Percentiles rank a stretch among this genome's conserved stretches.
phyloP scores from a whole-genome alignment of 1,284 basidiomycete species.

The Porodaedalea pini region DNA sequence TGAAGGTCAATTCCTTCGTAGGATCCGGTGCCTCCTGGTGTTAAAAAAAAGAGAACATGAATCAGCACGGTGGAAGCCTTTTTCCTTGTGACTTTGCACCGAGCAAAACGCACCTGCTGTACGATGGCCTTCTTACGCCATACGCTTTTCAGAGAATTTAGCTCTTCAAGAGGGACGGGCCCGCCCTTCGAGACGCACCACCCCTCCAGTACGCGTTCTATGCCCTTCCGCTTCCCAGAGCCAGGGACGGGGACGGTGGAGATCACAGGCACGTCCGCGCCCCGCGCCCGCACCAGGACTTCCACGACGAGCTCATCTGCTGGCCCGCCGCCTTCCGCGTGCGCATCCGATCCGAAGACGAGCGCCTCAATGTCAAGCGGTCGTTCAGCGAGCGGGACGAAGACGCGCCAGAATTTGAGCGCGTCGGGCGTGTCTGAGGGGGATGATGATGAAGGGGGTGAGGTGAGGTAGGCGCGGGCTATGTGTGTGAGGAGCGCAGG shows the following conservation, averaged over 20 bases:
- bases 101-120: constrained; percentile 40
- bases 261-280: constrained; percentile 10
- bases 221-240: constrained; percentile 41
- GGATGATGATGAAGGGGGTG: constrained; percentile 59
- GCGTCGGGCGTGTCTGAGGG: constrained; percentile 40
- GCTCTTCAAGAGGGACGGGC: constrained; percentile 43
- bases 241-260: constrained; percentile 9
- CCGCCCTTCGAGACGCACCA: constrained; percentile 42
- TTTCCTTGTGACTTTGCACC: too few species aligned
- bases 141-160: constrained; percentile 48
- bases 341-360: constrained; percentile 51
- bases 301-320: constrained; percentile 57
- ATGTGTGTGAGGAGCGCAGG: constrained; percentile 60
- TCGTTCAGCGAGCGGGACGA: constrained; percentile 63
- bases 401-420: constrained; percentile 78
- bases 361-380: constrained; percentile 55
- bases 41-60: not conserved
- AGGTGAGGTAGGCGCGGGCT: constrained; percentile 60
- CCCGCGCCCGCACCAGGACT: constrained; percentile 47
- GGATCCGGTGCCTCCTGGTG: constrained; percentile 46
- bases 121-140: constrained; percentile 37
- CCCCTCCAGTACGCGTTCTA: constrained; percentile 62
- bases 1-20: constrained; percentile 75
- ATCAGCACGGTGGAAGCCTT: too few species aligned
- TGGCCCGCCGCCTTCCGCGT: constrained; percentile 27